These are phyloP conservation scores for Echites panduratus DNA, from an alignment of 257 asterid genomes.

Conservation along the genomic window DNA sequence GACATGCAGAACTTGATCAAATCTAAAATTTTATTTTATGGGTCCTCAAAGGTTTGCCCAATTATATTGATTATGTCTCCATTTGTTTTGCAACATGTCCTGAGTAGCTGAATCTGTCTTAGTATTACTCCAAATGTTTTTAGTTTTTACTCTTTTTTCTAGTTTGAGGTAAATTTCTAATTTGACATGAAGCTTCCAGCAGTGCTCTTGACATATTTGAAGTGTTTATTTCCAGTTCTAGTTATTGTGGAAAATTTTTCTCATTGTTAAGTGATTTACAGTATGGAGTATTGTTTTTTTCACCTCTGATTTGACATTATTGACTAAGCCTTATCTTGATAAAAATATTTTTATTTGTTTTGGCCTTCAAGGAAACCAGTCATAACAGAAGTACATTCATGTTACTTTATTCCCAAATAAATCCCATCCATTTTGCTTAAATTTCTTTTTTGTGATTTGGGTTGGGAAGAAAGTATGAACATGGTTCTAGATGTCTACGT, in stretches of 20 bases:
- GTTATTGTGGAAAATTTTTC: not conserved
- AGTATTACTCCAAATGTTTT: not conserved
- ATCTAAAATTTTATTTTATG: not conserved
- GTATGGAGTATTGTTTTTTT: too few relatives aligned
- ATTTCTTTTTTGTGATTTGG: too few relatives aligned
- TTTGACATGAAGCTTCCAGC: not conserved
- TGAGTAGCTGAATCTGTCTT: not conserved
- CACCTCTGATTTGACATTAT: not conserved
- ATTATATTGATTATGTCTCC: not conserved
- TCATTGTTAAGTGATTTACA: not conserved
- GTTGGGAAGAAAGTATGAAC: too few relatives aligned
- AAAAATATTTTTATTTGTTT: too few relatives aligned
- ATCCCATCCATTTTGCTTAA: not conserved
- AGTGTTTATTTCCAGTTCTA: not conserved
- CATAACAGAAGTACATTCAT: not conserved
- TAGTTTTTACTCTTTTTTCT: not conserved
- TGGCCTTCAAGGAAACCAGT: not conserved
- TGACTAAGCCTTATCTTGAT: not conserved
- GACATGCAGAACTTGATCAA: not conserved
- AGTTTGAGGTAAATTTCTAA: not conserved
- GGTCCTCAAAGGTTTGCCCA: not conserved
- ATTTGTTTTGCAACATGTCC: not conserved
- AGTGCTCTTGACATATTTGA: not conserved
- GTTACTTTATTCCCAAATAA: not conserved
- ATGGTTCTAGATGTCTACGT: not conserved